Evolutionary conservation across 2,329 filamentous ascomycete genomes (phyloP).

Genomic region (Didymella arachidicola): DNA sequence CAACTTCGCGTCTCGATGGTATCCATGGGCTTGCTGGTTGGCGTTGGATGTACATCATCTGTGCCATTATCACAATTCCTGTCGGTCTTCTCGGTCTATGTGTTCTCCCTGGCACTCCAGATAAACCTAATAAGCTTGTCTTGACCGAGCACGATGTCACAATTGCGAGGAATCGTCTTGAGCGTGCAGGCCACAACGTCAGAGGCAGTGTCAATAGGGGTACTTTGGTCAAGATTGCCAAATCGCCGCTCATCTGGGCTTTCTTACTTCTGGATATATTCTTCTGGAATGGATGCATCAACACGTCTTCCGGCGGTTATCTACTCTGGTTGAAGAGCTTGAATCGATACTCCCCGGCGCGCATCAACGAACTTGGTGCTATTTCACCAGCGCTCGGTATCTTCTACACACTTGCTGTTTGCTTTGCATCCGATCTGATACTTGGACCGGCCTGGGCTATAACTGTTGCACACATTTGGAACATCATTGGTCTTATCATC

Average conservation of each 20-base stretch:
- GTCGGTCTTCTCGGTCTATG: constrained; percentile 61
- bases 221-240: constrained; percentile 34
- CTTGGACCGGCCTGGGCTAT: neutral
- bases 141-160: constrained; percentile 58
- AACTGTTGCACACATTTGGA: constrained; percentile 49
- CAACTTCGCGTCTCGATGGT: constrained; percentile 63
- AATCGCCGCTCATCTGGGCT: constrained; percentile 60
- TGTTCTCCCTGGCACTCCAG: constrained; percentile 61
- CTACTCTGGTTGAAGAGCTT: constrained; percentile 67
- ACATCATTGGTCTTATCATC: constrained; percentile 61
- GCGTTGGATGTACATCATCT: constrained; percentile 51
- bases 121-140: constrained; percentile 59
- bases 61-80: constrained; percentile 63
- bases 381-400: constrained; percentile 52
- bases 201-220: constrained; percentile 31
- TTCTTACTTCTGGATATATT: constrained; percentile 61
- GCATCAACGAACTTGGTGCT: constrained; percentile 61
- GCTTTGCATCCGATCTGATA: neutral
- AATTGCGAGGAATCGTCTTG: constrained; percentile 56
- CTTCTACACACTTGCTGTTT: neutral
- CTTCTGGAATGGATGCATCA: constrained; percentile 60
- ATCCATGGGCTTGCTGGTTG: constrained; percentile 53
- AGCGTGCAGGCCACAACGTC: constrained; percentile 53
- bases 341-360: constrained; percentile 55
- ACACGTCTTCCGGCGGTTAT: constrained; percentile 56